Evolutionary conservation across 2,329 filamentous ascomycete species (phyloP).

Genomic region (Aspergillus pseudotamarii): DNA sequence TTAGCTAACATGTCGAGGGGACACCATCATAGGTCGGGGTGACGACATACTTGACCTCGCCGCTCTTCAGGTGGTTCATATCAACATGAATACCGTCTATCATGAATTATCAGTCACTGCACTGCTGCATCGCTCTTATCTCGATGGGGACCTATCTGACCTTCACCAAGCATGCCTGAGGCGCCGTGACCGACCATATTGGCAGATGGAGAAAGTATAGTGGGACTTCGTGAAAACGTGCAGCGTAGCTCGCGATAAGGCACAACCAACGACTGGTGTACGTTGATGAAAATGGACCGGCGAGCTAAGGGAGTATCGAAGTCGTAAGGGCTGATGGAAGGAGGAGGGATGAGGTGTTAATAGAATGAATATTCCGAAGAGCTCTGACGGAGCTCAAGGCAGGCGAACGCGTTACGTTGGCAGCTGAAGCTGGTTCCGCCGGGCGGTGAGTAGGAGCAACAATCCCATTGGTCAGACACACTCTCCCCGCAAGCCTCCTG

Average conservation of each 20-base stretch:
- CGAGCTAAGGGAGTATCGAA: not conserved
- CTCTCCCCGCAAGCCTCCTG: conserved; percentile 25
- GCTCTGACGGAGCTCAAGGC: conserved; percentile 30
- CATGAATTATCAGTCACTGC: conserved; percentile 21
- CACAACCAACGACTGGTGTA: not conserved
- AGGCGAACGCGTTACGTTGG: conserved; percentile 34
- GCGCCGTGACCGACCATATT: conserved; percentile 45
- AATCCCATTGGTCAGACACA: conserved; percentile 17
- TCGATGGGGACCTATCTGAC: conserved; percentile 32
- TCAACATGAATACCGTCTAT: conserved; percentile 98
- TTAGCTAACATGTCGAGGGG: conserved; percentile 33
- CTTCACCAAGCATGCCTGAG: conserved; percentile 50
- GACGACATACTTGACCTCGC: conserved; percentile 88
- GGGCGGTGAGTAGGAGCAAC: conserved; percentile 19
- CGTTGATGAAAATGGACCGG: not conserved
- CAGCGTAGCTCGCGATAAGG: not conserved
- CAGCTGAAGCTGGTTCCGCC: conserved; percentile 25
- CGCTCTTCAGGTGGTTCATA: conserved; percentile 98
- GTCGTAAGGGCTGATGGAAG: not conserved
- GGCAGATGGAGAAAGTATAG: conserved; percentile 6
- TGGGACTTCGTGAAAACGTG: conserved; percentile 4
- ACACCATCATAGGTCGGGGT: not conserved
- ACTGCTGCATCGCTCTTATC: not conserved
- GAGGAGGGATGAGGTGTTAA: conserved; percentile 7
- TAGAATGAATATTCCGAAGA: conserved; percentile 18